A percentile compares a stretch with the other conserved stretches of the same genome.
Evolutionary conservation across 2,329 filamentous ascomycete genomes (phyloP).

Genomic region (Aspergillus brunneoviolaceus): DNA sequence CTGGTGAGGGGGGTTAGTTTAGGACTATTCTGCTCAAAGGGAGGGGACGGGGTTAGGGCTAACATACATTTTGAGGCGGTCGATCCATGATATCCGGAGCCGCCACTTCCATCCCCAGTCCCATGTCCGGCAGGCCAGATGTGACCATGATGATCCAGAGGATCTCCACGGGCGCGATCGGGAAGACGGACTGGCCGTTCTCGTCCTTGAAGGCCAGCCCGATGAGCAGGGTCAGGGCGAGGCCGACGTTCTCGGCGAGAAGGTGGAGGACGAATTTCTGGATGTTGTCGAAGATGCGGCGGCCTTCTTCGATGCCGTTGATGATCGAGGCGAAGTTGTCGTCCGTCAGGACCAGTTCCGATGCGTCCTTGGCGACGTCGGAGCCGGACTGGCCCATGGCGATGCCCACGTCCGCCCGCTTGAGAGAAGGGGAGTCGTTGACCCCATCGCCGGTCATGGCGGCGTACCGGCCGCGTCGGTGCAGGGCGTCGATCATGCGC

Average conservation of each 20-base stretch:
- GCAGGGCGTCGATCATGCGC: conserved; percentile 72
- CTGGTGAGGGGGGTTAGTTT: conserved; percentile 16
- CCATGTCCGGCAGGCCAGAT: conserved; percentile 83
- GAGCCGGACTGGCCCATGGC: conserved; percentile 80
- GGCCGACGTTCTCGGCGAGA: conserved; percentile 77
- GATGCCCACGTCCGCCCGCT: conserved; percentile 80
- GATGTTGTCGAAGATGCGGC: conserved; percentile 85
- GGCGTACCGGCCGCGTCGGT: conserved; percentile 65
- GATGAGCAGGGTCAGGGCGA: conserved; percentile 77
- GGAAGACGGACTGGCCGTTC: conserved; percentile 74
- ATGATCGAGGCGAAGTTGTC: conserved; percentile 89
- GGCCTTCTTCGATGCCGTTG: conserved; percentile 77
- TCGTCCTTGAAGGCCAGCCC: conserved; percentile 78
- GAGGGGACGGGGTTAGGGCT: not conserved
- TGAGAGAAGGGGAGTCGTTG: conserved; percentile 80
- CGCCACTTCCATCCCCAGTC: conserved; percentile 75
- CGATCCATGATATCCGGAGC: conserved; percentile 75
- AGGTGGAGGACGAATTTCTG: conserved; percentile 84
- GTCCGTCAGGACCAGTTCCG: conserved; percentile 69
- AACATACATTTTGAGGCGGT: conserved; percentile 63
- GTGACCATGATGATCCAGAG: conserved; percentile 96
- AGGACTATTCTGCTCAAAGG: too few species aligned
- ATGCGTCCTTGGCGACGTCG: conserved; percentile 72
- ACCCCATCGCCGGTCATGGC: conserved; percentile 91
- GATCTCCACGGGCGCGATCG: conserved; percentile 80